Evolutionary conservation across 768 basidiomycete genomes (phyloP), one percentile per base, ranked within the genome.

Genomic region (Brasilioporus rufonigricans): DNA sequence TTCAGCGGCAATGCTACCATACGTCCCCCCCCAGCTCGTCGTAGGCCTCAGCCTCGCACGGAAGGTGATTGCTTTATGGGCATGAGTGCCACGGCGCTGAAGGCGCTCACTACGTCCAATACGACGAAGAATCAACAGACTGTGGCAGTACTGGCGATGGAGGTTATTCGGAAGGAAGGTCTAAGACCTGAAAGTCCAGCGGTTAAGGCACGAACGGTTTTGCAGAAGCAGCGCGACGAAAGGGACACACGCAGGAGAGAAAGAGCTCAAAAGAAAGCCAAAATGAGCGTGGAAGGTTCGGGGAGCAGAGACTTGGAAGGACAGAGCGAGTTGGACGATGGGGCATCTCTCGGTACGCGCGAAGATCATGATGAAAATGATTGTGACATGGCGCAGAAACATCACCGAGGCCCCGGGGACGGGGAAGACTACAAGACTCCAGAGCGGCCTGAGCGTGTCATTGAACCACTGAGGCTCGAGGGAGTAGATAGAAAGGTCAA

Each of bases 361-460:
- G 39, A 24, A 21, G 62, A 55, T 21, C 57, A 55, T 33, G 73
- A 68, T 32, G 71, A 68, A 59, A 62, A 61, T 32, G 65, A 62
- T 46, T 59, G 57, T 26, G 58, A 71, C 57, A 41, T 57, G 55
- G 50, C 46, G 48, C 50, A 57, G 50, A 71, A 68, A 57, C 87
- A 91, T 71, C 71, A 67, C 49, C 74, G 84, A 62, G 91, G 85
- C 2, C 81, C 90, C 5, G 91, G 91, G 2, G 91, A 93, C 24
- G 89, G 91, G 26, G 90, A 86, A 61, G 89, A 90, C 55, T 91
- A 90, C 60, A 77, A 79, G 62, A 88, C 87, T 12, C 89, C 89
- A 3, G 74, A 78, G 43, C 73, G 73, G 60, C 71, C 73, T 33
- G 72, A 72, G 26, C 70, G 73, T 44, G 68, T 71, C 35, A 50